Percentiles rank a stretch among this genome's conserved stretches.
Evolutionary conservation across 2,329 filamentous ascomycete genomes (phyloP).

Genomic region (Mycosphaerella arachidis): DNA sequence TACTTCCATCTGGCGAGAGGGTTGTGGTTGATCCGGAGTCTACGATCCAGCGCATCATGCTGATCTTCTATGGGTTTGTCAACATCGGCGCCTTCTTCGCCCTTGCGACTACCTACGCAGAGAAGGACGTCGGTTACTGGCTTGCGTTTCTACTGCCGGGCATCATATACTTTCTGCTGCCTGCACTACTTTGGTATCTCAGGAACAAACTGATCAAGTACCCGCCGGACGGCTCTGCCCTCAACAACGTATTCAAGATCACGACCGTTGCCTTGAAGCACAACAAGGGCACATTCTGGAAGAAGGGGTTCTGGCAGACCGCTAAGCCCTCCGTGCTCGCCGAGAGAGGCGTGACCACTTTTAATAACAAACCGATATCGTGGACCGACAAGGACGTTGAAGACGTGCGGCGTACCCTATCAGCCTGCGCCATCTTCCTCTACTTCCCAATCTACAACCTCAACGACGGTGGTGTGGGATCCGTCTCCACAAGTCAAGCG

Average conservation of each 20-base stretch:
- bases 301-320: slow-evolving; percentile 21
- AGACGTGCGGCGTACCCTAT: slow-evolving; percentile 60
- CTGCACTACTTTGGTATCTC: slow-evolving; percentile 25
- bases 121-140: slow-evolving; percentile 62
- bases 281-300: slow-evolving; percentile 23
- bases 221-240: slow-evolving; percentile 21
- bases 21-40: slow-evolving; percentile 45
- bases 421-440: slow-evolving; percentile 64
- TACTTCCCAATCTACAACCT: slow-evolving; percentile 41
- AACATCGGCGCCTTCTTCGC: slow-evolving; percentile 67
- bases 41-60: slow-evolving; percentile 45
- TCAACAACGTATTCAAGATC: slow-evolving; percentile 24
- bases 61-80: slow-evolving; percentile 67
- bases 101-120: slow-evolving; percentile 63
- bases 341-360: slow-evolving; percentile 16
- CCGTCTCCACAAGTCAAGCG: slow-evolving; percentile 19
- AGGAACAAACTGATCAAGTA: slow-evolving; percentile 21
- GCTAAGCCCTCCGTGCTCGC: slow-evolving; percentile 23
- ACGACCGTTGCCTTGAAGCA: slow-evolving; percentile 17
- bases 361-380: slow-evolving; percentile 22
- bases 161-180: slow-evolving; percentile 54
- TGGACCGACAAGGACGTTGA: slow-evolving; percentile 69
- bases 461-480: slow-evolving; percentile 30
- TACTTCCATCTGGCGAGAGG: slow-evolving; percentile 39
- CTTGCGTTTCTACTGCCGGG: slow-evolving; percentile 58